phyloP scores from a whole-genome alignment of 2,329 filamentous ascomycete genomes.

The Zelopaecilomyces penicillatus region DNA sequence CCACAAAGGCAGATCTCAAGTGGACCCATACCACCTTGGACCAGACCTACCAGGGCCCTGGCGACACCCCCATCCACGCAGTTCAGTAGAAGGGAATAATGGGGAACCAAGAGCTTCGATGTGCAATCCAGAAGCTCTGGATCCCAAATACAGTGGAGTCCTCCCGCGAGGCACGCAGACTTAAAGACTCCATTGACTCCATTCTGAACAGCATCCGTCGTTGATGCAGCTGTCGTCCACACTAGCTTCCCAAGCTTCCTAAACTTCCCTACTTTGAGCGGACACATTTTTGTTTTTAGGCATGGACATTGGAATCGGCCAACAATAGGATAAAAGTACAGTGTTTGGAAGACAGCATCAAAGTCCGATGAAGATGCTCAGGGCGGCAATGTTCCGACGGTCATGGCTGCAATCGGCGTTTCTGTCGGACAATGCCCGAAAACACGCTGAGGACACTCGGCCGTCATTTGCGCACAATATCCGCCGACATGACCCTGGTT shows the following conservation, averaged over 20 bases:
- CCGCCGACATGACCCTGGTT: slow-evolving; percentile 3
- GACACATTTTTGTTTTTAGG: too few relatives aligned
- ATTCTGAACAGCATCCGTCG: too few relatives aligned
- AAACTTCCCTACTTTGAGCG: too few relatives aligned
- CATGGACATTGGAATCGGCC: too few relatives aligned
- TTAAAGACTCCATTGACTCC: slow-evolving; percentile 9
- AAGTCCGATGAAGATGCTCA: too few relatives aligned
- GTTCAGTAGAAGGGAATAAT: slow-evolving; percentile 7
- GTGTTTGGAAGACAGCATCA: too few relatives aligned
- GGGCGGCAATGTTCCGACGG: too few relatives aligned
- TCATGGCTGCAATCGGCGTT: background rate
- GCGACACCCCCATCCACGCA: slow-evolving; percentile 10
- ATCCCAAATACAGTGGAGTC: slow-evolving; percentile 13
- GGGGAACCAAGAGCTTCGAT: slow-evolving; percentile 15
- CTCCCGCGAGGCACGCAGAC: slow-evolving; percentile 12
- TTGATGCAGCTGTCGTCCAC: too few relatives aligned
- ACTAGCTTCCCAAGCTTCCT: too few relatives aligned
- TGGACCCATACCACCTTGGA: slow-evolving; percentile 11
- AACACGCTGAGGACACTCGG: background rate
- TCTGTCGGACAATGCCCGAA: slow-evolving; percentile 8
- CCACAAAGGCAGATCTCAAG: slow-evolving; percentile 16
- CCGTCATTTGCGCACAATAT: slow-evolving; percentile 6
- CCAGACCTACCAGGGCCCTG: slow-evolving; percentile 6
- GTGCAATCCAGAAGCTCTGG: slow-evolving; percentile 15
- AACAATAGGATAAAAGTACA: too few relatives aligned